phyloP scores from a whole-genome alignment of 2,329 filamentous ascomycete genomes.

The Botrytis fragariae region DNA sequence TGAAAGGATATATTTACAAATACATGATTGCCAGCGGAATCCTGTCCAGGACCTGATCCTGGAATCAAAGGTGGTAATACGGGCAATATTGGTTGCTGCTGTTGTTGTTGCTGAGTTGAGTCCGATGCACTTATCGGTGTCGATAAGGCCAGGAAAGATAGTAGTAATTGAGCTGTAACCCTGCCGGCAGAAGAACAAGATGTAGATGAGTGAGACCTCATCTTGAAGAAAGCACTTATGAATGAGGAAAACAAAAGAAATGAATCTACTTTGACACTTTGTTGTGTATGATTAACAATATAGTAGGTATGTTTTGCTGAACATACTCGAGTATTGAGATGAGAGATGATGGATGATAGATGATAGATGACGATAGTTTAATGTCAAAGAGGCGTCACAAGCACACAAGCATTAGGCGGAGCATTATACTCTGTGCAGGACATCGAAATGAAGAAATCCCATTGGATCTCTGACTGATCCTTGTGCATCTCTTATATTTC shows the following conservation, averaged over 20 bases:
- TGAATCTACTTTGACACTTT: not conserved
- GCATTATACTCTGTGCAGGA: not conserved
- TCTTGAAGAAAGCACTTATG: constrained; percentile 21
- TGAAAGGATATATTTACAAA: constrained; percentile 45
- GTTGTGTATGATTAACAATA: not conserved
- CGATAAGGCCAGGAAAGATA: constrained; percentile 65
- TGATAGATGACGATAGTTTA: not conserved
- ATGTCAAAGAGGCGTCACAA: constrained; percentile 7
- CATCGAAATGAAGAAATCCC: not conserved
- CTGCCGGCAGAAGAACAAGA: constrained; percentile 57
- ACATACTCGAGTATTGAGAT: not conserved
- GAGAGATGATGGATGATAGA: not conserved
- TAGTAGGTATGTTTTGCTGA: not conserved
- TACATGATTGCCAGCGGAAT: constrained; percentile 50
- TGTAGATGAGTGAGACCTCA: constrained; percentile 17
- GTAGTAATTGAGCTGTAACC: constrained; percentile 52
- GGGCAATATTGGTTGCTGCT: constrained; percentile 43
- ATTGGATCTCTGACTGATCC: not conserved
- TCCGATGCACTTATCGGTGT: constrained; percentile 43
- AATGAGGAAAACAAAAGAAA: not conserved
- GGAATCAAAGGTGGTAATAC: constrained; percentile 36
- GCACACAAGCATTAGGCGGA: not conserved
- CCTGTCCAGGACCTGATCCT: constrained; percentile 45
- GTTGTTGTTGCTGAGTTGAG: constrained; percentile 43
- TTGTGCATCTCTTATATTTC: not conserved